Percentiles rank a stretch among this genome's conserved stretches.
Conservation (phyloP, 495 filamentous ascomycete species). For the Neurospora sp. region DNA sequence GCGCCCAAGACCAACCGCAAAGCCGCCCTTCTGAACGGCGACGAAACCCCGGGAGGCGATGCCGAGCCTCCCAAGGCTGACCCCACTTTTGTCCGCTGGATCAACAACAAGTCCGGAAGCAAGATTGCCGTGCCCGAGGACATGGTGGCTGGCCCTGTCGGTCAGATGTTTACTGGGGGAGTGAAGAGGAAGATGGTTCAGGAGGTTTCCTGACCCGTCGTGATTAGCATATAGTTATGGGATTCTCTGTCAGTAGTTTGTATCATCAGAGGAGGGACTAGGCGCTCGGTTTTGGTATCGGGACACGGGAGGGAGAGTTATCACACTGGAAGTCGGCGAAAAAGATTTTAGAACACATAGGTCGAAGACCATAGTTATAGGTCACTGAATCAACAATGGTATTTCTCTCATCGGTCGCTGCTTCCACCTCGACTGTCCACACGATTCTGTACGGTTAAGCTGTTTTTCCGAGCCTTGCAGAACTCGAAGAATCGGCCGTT, state of each 20-base stretch:
- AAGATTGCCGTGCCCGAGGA: slow-evolving; percentile 68
- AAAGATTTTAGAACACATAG: not conserved
- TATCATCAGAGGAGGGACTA: not conserved
- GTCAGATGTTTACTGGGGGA: slow-evolving; percentile 43
- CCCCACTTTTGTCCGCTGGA: slow-evolving; percentile 66
- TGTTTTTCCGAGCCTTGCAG: too few species aligned
- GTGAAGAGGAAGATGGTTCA: slow-evolving; percentile 31
- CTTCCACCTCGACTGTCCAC: not conserved
- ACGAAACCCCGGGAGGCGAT: slow-evolving; percentile 40
- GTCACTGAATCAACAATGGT: not conserved
- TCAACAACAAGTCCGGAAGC: slow-evolving; percentile 59
- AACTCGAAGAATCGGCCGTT: too few species aligned
- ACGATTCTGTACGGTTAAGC: not conserved
- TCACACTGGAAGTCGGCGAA: not conserved
- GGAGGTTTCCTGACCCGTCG: slow-evolving; percentile 23
- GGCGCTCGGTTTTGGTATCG: not conserved
- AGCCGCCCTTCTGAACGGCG: slow-evolving; percentile 25
- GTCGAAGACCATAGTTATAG: not conserved
- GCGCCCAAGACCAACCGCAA: slow-evolving; percentile 70
- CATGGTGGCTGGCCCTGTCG: slow-evolving; percentile 62
- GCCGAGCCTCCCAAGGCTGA: slow-evolving; percentile 44
- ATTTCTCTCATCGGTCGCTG: not conserved
- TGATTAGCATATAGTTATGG: not conserved
- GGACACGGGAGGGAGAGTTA: not conserved
- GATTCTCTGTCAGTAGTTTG: not conserved